phyloP scores from a whole-genome alignment of 306 rosid genomes.

The apple (Malus domestica) region ASM211411v1 NC_041790.1:462001-462500 shows the following conservation, averaged over 20 bases:
- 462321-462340: not conserved
- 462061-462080: not conserved
- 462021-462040: no score
- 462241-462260: no score
- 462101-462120: not conserved
- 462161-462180: not conserved
- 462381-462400: not conserved
- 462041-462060: no score
- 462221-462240: no score
- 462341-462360: not conserved
- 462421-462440: no score
- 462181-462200: no score
- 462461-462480: no score
- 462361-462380: not conserved
- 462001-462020: no score
- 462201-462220: no score
- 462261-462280: accelerated
- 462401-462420: not conserved
- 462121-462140: not conserved
- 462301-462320: not conserved
- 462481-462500: accelerated
- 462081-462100: not conserved
- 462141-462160: not conserved
- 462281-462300: no score
- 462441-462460: no score